phyloP scores from a whole-genome alignment of 345 rosid genomes.

The Murraya paniculata region DNA sequence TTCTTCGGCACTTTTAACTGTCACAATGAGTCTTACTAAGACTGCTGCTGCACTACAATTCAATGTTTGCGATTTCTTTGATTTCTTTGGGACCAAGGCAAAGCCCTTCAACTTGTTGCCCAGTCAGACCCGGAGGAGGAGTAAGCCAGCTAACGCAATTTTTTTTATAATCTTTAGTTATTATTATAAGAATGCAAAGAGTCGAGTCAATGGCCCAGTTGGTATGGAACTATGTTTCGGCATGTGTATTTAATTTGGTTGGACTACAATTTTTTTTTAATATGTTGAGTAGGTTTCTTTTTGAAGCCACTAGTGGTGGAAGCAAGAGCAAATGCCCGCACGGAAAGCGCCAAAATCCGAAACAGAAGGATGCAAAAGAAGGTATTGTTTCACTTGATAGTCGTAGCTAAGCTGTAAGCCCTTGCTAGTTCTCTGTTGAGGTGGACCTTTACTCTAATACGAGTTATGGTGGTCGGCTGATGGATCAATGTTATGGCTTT shows the following conservation, averaged over 20 bases:
- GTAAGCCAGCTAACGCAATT: constrained; percentile 24
- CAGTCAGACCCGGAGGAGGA: constrained; percentile 16
- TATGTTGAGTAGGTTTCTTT: constrained; percentile 21
- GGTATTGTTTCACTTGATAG: constrained; percentile 34
- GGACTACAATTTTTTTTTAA: neutral
- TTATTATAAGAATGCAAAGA: neutral
- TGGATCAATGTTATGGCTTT: constrained; percentile 12
- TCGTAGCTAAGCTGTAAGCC: neutral
- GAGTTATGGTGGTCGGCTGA: neutral
- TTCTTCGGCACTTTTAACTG: neutral
- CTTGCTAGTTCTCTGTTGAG: neutral
- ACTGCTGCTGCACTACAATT: constrained; percentile 28
- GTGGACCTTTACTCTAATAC: neutral
- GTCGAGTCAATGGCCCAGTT: neutral
- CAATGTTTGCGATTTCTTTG: constrained; percentile 30
- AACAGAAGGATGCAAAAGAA: constrained; percentile 66
- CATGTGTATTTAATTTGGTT: neutral
- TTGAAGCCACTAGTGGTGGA: constrained; percentile 38
- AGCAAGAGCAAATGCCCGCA: constrained; percentile 50
- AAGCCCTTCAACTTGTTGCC: constrained; percentile 9
- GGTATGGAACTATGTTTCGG: neutral
- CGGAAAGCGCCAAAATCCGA: constrained; percentile 63
- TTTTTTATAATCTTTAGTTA: no score
- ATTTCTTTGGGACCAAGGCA: constrained; percentile 23
- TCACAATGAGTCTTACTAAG: constrained; percentile 22